Evolutionary conservation across 176 grass and related monocot genomes (phyloP).

Genomic region (Thinopyrum elongatum): DNA sequence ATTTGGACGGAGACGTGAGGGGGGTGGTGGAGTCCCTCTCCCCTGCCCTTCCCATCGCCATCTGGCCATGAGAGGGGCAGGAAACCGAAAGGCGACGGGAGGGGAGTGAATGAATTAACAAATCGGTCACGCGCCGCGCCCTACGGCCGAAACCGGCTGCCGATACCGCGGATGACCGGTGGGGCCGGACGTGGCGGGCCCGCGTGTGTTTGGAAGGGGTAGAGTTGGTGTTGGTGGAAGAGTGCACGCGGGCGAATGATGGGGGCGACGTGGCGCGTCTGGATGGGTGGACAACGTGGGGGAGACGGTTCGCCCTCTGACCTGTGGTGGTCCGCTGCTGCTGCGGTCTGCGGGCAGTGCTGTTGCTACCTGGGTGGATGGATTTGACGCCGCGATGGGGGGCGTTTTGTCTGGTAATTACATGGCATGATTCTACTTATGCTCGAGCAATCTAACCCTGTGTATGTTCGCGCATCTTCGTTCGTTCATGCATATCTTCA

Average conservation of each 20-base stretch:
- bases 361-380: background rate
- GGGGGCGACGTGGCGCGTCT: conserved; percentile 21
- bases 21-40: background rate
- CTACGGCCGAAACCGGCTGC: background rate
- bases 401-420: too few relatives aligned
- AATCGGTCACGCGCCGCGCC: background rate
- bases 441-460: too few relatives aligned
- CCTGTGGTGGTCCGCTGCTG: background rate
- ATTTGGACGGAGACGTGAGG: background rate
- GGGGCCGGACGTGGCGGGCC: rapidly evolving
- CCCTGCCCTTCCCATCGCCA: background rate
- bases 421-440: too few relatives aligned
- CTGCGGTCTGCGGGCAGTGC: background rate
- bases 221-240: background rate
- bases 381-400: background rate
- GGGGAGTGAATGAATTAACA: conserved; percentile 4
- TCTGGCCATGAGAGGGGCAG: conserved; percentile 20
- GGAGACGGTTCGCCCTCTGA: background rate
- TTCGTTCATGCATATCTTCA: too few relatives aligned
- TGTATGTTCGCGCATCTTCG: too few relatives aligned
- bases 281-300: background rate
- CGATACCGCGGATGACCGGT: background rate
- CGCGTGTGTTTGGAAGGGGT: rapidly evolving
- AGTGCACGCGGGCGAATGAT: too few relatives aligned
- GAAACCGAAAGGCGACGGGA: conserved; percentile 16